Conservation (phyloP, 345 rosid genomes). For the Psidium friedrichsthalianum region DNA sequence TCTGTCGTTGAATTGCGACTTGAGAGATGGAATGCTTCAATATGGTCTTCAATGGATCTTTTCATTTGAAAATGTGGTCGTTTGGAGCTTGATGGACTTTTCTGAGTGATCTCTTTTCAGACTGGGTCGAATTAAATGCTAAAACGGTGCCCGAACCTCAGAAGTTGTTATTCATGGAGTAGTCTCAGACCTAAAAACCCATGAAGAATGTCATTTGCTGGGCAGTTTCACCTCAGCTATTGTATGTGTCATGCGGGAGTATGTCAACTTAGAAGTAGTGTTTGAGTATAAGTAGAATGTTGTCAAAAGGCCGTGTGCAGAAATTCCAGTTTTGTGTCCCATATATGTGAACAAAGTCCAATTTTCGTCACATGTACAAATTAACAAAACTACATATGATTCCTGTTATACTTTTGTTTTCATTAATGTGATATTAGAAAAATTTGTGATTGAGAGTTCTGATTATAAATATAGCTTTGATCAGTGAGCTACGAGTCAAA, state of each 20-base stretch:
- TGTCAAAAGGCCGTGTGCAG: not conserved
- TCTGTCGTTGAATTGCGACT: conserved; percentile 59
- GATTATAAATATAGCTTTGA: not conserved
- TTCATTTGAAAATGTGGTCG: conserved; percentile 42
- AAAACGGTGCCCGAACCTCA: conserved; percentile 54
- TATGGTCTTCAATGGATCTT: conserved; percentile 53
- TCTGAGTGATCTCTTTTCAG: conserved; percentile 46
- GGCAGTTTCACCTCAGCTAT: conserved; percentile 61
- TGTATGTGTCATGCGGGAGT: conserved; percentile 69
- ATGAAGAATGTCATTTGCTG: conserved; percentile 51
- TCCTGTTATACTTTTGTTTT: not conserved
- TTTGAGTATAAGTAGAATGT: conserved; percentile 45
- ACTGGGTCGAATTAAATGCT: conserved; percentile 58
- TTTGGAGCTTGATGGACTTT: conserved; percentile 72
- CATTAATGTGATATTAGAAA: not conserved
- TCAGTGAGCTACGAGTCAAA: not conserved
- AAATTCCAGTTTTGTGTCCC: not conserved
- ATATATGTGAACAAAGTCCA: not conserved
- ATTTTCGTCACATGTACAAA: not conserved
- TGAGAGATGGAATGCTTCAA: conserved; percentile 45
- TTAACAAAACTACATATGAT: not conserved
- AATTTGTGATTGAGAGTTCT: not conserved
- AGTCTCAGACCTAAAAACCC: conserved; percentile 56
- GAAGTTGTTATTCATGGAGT: conserved; percentile 55
- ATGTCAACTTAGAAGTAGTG: conserved; percentile 59